Conservation (phyloP, 2,329 filamentous ascomycete genomes). For the Penicillium sp. region DNA sequence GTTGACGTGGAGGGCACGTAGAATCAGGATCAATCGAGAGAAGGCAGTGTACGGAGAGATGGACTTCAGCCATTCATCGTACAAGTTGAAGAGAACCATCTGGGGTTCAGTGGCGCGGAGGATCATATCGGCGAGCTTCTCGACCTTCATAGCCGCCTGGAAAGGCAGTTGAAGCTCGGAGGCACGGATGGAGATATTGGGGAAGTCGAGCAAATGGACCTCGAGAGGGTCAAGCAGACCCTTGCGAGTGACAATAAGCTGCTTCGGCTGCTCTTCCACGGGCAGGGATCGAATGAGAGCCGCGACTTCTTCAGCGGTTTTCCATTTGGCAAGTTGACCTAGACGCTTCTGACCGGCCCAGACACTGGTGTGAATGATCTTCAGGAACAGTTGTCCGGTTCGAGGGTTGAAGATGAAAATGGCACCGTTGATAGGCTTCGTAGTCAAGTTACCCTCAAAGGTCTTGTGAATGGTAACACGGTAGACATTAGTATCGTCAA, state of each 20-base stretch:
- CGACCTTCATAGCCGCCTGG: slow-evolving; percentile 99
- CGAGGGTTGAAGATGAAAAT: slow-evolving; percentile 99
- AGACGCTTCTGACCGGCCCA: slow-evolving; percentile 99
- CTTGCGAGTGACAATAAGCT: slow-evolving; percentile 96
- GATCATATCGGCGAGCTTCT: slow-evolving; percentile 99
- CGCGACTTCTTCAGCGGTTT: slow-evolving; percentile 98
- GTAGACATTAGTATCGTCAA: slow-evolving; percentile 98
- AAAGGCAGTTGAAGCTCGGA: slow-evolving; percentile 96
- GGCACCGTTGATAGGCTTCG: slow-evolving; percentile 98
- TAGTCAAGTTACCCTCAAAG: slow-evolving; percentile 97
- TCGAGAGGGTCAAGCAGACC: slow-evolving; percentile 95
- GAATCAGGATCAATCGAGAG: slow-evolving; percentile 87
- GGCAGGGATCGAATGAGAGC: slow-evolving; percentile 93
- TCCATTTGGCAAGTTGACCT: slow-evolving; percentile 97
- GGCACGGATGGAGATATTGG: slow-evolving; percentile 96
- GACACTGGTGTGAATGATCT: slow-evolving; percentile 98
- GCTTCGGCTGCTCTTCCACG: slow-evolving; percentile 97
- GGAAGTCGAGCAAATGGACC: slow-evolving; percentile 96
- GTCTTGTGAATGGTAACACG: slow-evolving; percentile 99
- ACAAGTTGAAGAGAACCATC: slow-evolving; percentile 99
- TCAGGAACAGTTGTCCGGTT: slow-evolving; percentile 94
- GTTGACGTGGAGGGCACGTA: slow-evolving; percentile 94
- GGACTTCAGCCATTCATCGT: slow-evolving; percentile 98
- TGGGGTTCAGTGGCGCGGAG: slow-evolving; percentile 96
- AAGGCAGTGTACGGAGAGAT: slow-evolving; percentile 99